These are phyloP conservation scores for Calonectria crousiana DNA, from an alignment of 2,329 filamentous ascomycete genomes.

Conservation along the genomic window DNA sequence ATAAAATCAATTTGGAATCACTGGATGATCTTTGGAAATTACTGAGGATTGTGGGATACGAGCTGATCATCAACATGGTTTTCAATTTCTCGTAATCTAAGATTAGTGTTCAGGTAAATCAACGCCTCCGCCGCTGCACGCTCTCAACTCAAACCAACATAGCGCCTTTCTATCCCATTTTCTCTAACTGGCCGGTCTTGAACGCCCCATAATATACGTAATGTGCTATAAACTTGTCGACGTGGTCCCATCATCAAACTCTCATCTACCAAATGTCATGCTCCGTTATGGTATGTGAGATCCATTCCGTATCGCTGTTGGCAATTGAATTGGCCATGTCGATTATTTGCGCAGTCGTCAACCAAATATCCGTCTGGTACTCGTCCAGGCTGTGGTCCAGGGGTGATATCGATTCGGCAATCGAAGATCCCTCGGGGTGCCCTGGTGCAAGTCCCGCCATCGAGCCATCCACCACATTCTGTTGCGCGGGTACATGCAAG, in stretches of 20 bases:
- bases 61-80: background rate
- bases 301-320: conserved; percentile 57
- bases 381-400: conserved; percentile 38
- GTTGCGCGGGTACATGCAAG: conserved; percentile 25
- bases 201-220: background rate
- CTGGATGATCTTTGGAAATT: background rate
- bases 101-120: background rate
- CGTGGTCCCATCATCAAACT: background rate
- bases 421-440: background rate
- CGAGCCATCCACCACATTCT: conserved; percentile 20
- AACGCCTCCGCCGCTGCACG: background rate
- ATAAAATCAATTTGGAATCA: background rate
- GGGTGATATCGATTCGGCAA: conserved; percentile 24
- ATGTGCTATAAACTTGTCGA: conserved; percentile 1
- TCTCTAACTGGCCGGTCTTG: background rate
- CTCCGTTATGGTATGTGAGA: conserved; percentile 59
- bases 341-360: conserved; percentile 60
- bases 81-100: background rate
- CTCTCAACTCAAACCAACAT: background rate
- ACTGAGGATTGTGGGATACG: background rate
- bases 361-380: conserved; percentile 46
- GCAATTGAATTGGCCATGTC: conserved; percentile 62
- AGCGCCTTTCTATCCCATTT: background rate
- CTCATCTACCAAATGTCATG: conserved; percentile 54
- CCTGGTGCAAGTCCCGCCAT: background rate